Base-by-base conservation (phyloP, 1,139 yeast species). In the Trichomonascaceae sp. region DNA sequence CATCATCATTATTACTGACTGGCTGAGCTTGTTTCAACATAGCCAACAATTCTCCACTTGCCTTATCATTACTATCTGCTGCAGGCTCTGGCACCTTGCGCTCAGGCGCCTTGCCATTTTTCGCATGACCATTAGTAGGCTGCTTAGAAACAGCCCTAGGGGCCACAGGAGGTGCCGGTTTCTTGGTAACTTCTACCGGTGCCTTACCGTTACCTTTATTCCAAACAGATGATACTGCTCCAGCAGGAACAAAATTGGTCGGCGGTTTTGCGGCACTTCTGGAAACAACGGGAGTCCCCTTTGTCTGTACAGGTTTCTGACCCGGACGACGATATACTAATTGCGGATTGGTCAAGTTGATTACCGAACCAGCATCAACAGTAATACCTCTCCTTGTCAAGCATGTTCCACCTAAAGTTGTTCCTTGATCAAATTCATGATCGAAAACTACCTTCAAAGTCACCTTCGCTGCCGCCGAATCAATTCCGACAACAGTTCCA, bases 401-500 rank as follows among this genome's bases (percentile, higher is more conserved):
- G 64, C 90, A 76, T 66, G 88, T 83, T 3, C 95, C 96, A 61
- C 83, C 87, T 73, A 93, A 76, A 36, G 79, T 83, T 64, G 83
- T 85, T 60, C 97, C 98, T 54, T 95, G 86, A 58, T 89, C 78
- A 60, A 93, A 77, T 50, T 91, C 88, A 53, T 77, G 73, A 66
- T 95, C 99, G 75, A 93, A 95, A 45, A 93, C 71, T 51, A 95
- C 84, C 59, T 87, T 91, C 59, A 87, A 72, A 0, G 80, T 75
- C 12, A 79, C 70, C 51, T 66, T 70, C 43, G 81, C 74, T 1
- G 88, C 88, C 53, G 79, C 70, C 32, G 89, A 81, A 48, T 81
- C 81, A 60, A 87, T 83, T 4, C 93, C 90, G 53, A 87, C 86
- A 54, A 93, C 96, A 1, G 97, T 90, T 67, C 99, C 99, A 63